Conservation (phyloP, 225 moss, liverwort and hornwort species). For the Pseudisothecium myosuroides region DNA sequence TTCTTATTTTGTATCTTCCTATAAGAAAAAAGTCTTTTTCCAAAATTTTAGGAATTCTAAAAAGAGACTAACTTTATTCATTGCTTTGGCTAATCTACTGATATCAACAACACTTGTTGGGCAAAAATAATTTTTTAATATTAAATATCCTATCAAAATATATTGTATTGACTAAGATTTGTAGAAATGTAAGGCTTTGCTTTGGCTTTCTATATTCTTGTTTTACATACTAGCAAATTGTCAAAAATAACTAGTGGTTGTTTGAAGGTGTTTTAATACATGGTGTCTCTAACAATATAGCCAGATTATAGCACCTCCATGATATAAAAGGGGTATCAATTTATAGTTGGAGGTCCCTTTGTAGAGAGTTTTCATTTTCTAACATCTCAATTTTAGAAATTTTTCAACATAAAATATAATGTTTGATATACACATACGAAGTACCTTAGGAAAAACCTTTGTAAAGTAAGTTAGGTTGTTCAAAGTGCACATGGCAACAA, state of each 20-base stretch:
- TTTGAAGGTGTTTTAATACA: too few species aligned
- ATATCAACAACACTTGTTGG: not conserved
- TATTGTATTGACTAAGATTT: not conserved
- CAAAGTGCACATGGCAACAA: too few species aligned
- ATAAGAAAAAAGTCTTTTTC: not conserved
- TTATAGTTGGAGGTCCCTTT: not conserved
- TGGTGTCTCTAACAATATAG: too few species aligned
- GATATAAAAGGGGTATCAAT: not conserved
- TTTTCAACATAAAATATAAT: too few species aligned
- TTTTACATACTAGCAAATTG: accelerated
- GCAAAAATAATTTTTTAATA: not conserved
- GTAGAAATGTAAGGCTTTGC: not conserved
- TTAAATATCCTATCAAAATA: not conserved
- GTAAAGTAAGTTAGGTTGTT: too few species aligned
- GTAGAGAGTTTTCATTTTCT: not conserved
- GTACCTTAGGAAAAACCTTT: too few species aligned
- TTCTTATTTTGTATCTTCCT: not conserved
- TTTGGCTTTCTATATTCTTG: not conserved
- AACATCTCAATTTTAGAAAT: not conserved
- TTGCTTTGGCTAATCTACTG: not conserved
- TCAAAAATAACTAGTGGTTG: not conserved
- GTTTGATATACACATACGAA: too few species aligned
- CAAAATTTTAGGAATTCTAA: not conserved
- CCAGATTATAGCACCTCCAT: too few species aligned
- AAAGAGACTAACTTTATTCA: not conserved